A percentile compares a stretch with the other conserved stretches of the same genome.
phyloP scores from a whole-genome alignment of 352 stramenopile species.

The Globisporangium nodosum region DNA sequence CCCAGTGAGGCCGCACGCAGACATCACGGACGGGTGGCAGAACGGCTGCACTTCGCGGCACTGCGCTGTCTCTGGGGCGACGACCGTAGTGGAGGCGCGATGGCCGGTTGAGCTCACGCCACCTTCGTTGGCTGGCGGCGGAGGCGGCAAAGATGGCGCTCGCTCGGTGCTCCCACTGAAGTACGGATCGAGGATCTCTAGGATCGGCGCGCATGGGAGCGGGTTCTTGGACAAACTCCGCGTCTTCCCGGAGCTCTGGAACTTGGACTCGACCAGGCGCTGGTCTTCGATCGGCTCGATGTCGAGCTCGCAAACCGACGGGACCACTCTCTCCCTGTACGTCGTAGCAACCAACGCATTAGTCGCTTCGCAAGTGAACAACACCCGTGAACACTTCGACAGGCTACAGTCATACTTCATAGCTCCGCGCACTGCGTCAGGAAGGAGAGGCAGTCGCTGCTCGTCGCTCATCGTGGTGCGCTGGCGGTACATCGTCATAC shows the following conservation, averaged over 20 bases:
- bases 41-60: conserved; percentile 67
- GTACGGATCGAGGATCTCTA: conserved; percentile 33
- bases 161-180: conserved; percentile 1
- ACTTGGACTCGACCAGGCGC: conserved; percentile 34
- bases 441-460: conserved; percentile 42
- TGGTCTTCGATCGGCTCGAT: conserved; percentile 42
- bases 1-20: conserved; percentile 32
- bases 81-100: too few species aligned
- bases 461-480: conserved; percentile 54
- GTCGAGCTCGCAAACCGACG: conserved; percentile 52
- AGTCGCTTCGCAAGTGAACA: not conserved
- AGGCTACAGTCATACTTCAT: conserved; percentile 28
- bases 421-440: conserved; percentile 42
- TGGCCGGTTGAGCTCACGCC: not conserved
- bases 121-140: not conserved
- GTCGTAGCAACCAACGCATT: not conserved
- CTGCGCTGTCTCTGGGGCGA: not conserved
- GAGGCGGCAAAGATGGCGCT: not conserved
- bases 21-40: conserved; percentile 29
- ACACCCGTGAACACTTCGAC: not conserved
- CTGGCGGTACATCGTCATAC: conserved; percentile 64
- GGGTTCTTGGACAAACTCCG: conserved; percentile 3
- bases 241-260: conserved; percentile 12
- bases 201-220: not conserved
- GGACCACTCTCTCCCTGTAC: conserved; percentile 44